These are phyloP conservation scores for Prillingera fragicola DNA, from an alignment of 1,284 basidiomycete species.

Conservation along the genomic window DNA sequence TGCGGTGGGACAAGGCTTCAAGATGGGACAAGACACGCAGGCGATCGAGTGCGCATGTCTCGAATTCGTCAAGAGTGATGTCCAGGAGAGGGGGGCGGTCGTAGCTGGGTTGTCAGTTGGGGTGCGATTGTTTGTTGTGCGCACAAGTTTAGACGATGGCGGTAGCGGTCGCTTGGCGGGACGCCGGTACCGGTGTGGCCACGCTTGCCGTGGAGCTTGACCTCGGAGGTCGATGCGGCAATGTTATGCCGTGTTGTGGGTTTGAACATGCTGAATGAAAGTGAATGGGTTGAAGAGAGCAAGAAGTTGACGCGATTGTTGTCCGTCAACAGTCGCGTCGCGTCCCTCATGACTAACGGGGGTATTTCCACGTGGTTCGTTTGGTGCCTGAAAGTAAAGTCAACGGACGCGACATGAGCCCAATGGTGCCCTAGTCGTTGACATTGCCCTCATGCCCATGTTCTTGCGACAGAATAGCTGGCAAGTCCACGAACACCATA, in stretches of 20 bases:
- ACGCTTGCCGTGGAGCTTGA: conserved; percentile 41
- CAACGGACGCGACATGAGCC: too few relatives aligned
- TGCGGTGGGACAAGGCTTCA: conserved; percentile 61
- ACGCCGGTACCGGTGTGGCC: conserved; percentile 16
- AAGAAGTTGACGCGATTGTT: conserved; percentile 1
- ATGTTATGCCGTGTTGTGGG: conserved; percentile 31
- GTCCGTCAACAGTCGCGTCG: conserved; percentile 4
- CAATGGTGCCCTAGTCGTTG: too few relatives aligned
- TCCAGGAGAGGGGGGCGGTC: conserved; percentile 79
- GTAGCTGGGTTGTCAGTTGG: conserved; percentile 57
- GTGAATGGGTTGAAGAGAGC: not conserved
- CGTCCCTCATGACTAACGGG: too few relatives aligned
- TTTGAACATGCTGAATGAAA: conserved; percentile 33
- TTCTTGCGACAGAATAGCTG: too few relatives aligned
- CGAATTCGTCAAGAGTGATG: conserved; percentile 94
- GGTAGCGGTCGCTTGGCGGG: conserved; percentile 50
- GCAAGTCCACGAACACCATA: too few relatives aligned
- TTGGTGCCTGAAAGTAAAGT: too few relatives aligned
- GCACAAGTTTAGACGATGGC: conserved; percentile 73
- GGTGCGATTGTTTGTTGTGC: not conserved
- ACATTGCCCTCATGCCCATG: too few relatives aligned
- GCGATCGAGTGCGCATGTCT: conserved; percentile 82
- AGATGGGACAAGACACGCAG: conserved; percentile 85
- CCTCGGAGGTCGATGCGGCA: conserved; percentile 19
- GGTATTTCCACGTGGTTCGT: too few relatives aligned